Evolutionary conservation across 768 basidiomycete species (phyloP).

Genomic region (Amanita muscaria): DNA sequence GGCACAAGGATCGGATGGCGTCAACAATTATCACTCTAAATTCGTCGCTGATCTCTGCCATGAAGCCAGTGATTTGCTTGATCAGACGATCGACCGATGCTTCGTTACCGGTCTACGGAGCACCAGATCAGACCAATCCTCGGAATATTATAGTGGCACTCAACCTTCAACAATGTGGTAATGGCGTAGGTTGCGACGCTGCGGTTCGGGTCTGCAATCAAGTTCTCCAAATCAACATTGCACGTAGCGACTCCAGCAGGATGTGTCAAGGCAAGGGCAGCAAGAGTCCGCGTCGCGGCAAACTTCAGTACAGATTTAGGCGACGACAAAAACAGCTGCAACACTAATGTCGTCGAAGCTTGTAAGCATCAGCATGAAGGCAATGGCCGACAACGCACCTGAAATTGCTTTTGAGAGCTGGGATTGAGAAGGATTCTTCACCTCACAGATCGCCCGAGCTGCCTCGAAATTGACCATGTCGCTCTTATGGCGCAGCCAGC

Average conservation of each 20-base stretch:
- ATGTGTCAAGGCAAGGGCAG: slow-evolving; percentile 78
- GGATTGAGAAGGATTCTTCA: slow-evolving; percentile 69
- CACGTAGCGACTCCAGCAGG: slow-evolving; percentile 82
- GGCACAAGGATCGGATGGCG: slow-evolving; percentile 93
- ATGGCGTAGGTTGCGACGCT: slow-evolving; percentile 98
- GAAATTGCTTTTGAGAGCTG: slow-evolving; percentile 86
- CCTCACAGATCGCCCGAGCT: slow-evolving; percentile 93
- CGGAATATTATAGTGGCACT: slow-evolving; percentile 6
- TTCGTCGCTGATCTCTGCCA: slow-evolving; percentile 98
- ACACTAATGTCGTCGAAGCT: too few relatives aligned
- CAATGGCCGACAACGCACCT: slow-evolving; percentile 55
- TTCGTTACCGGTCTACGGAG: slow-evolving; percentile 86
- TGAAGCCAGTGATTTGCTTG: slow-evolving; percentile 98
- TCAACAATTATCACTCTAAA: slow-evolving; percentile 99
- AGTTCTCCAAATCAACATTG: slow-evolving; percentile 93
- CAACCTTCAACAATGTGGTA: slow-evolving; percentile 91
- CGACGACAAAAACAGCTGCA: slow-evolving; percentile 93
- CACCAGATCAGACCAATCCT: slow-evolving; percentile 1
- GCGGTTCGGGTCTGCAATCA: slow-evolving; percentile 92
- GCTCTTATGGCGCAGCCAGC: slow-evolving; percentile 95
- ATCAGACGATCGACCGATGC: slow-evolving; percentile 97
- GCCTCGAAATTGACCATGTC: slow-evolving; percentile 99
- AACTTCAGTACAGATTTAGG: slow-evolving; percentile 95
- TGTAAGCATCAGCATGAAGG: too few relatives aligned
- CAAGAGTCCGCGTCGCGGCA: slow-evolving; percentile 92